Conservation (phyloP, 2,329 filamentous ascomycete genomes). For the Penicillium janthinellum region DNA sequence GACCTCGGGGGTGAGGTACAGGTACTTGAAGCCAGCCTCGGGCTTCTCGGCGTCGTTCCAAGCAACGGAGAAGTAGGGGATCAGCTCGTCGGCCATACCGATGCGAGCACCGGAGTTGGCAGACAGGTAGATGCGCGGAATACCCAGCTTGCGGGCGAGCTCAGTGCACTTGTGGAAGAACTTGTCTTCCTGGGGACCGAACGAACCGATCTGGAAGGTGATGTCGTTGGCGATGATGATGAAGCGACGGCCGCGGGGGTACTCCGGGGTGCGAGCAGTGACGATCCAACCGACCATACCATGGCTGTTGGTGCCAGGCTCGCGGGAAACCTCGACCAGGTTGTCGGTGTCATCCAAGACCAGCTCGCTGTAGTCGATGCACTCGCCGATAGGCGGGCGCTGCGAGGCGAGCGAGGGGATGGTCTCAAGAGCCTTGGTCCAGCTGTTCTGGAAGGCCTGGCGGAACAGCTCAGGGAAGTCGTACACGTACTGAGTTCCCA, state of each 20-base stretch:
- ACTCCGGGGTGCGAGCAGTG: constrained; percentile 92
- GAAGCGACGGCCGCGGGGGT: constrained; percentile 87
- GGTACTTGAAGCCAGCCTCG: constrained; percentile 91
- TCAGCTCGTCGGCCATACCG: constrained; percentile 93
- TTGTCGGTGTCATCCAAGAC: constrained; percentile 93
- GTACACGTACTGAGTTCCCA: constrained; percentile 99
- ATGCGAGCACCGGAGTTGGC: constrained; percentile 98
- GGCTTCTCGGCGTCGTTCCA: constrained; percentile 86
- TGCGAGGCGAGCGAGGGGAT: constrained; percentile 74
- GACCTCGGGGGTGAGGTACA: constrained; percentile 85
- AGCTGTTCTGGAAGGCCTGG: constrained; percentile 95
- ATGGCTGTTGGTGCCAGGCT: constrained; percentile 91
- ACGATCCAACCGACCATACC: constrained; percentile 99
- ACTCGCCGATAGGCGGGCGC: constrained; percentile 83
- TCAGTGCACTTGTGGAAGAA: constrained; percentile 99
- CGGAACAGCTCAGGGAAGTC: constrained; percentile 99
- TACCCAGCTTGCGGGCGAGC: constrained; percentile 87
- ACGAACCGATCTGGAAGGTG: constrained; percentile 97
- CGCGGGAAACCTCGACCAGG: constrained; percentile 87
- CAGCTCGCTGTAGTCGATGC: constrained; percentile 90
- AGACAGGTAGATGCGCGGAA: constrained; percentile 95
- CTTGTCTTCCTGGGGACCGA: constrained; percentile 92
- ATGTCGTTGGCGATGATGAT: constrained; percentile 99
- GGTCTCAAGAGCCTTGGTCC: constrained; percentile 73
- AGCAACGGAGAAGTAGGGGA: constrained; percentile 94